Base-by-base conservation (phyloP, 345 rosid genomes). In the Brassica carinata region DNA sequence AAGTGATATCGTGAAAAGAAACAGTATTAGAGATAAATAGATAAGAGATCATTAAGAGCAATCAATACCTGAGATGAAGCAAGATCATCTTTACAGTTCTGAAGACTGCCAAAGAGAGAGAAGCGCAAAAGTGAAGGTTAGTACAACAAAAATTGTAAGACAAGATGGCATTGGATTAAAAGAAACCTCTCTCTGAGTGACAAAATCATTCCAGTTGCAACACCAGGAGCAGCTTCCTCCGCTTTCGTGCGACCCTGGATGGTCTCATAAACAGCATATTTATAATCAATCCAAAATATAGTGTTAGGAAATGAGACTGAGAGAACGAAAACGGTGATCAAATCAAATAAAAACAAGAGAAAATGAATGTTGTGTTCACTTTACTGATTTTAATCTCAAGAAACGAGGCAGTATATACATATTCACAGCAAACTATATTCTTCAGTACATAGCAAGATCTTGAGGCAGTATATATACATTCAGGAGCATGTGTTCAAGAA, bases 31-130 rank as follows among this genome's bases (percentile, higher is more conserved):
- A 78, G 14, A 8, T n/a, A n/a, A 53, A 51, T 14, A 53, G 19
- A 34, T 1, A 15, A 31, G 69, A 19, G 76, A 48, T 48, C 17
- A 14, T 2, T 5, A 53, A 53, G 1, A 75, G 84, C 88, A 67
- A 61, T 86, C 88, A 67, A 61, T 86, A 90, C 98, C 76, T 93
- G 96, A 86, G 30, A 59, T 27, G 34, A 27, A 62, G 34, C 66
- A 62, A 62, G 96, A 8, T 89, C 71, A 77, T 86, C 90, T 87
- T 88, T 90, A 81, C 96, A 91, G 55, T 76, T 88, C 48, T 93
- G 88, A 51, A 96, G 94, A 82, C 98, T 96, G 95, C 83, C 78
- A 85, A 53, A n/a, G 19, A 23, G 26, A n/a, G 19, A 53, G 5
- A 43, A 43, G n/a, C 4, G 5, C 55, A 48, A 53, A n/a, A 53